A percentile compares a stretch with the other conserved stretches of the same genome.
These are phyloP conservation scores for Aspergillus neoniger DNA, from an alignment of 2,329 filamentous ascomycete species.

Conservation along the genomic window DNA sequence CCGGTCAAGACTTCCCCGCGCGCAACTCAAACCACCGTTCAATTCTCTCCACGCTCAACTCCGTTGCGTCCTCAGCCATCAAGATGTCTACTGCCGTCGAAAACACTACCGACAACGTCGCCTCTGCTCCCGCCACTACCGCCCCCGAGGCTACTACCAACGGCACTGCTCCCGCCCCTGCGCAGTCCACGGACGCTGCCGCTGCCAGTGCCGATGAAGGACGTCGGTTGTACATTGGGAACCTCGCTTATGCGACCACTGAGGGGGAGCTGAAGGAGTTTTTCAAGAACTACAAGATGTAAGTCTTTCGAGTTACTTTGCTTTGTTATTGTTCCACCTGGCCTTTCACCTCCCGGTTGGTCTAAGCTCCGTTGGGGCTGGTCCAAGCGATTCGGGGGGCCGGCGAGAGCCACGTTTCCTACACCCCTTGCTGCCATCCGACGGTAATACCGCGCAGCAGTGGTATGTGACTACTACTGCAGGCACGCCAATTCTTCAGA, in stretches of 20 bases:
- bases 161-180: slow-evolving; percentile 66
- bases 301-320: slow-evolving; percentile 52
- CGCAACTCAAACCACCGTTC: slow-evolving; percentile 32
- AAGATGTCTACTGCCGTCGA: slow-evolving; percentile 83
- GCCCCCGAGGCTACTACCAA: slow-evolving; percentile 59
- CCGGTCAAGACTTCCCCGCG: slow-evolving; percentile 30
- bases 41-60: slow-evolving; percentile 33
- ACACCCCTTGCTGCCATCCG: neutral
- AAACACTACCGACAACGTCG: slow-evolving; percentile 68
- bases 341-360: slow-evolving; percentile 5
- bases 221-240: slow-evolving; percentile 99
- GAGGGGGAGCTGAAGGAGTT: slow-evolving; percentile 99
- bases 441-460: neutral
- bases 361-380: slow-evolving; percentile 1
- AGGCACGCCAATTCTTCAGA: neutral
- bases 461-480: neutral
- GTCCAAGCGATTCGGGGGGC: neutral
- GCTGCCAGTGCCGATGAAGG: slow-evolving; percentile 97
- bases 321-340: slow-evolving; percentile 4
- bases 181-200: slow-evolving; percentile 79
- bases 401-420: neutral
- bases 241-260: slow-evolving; percentile 99
- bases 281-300: slow-evolving; percentile 99
- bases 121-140: slow-evolving; percentile 63
- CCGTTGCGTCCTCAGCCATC: slow-evolving; percentile 48